A percentile compares a stretch with the other conserved stretches of the same genome.
phyloP scores from a whole-genome alignment of 805 yeast species.

The Metschnikowia santaceciliae region DNA sequence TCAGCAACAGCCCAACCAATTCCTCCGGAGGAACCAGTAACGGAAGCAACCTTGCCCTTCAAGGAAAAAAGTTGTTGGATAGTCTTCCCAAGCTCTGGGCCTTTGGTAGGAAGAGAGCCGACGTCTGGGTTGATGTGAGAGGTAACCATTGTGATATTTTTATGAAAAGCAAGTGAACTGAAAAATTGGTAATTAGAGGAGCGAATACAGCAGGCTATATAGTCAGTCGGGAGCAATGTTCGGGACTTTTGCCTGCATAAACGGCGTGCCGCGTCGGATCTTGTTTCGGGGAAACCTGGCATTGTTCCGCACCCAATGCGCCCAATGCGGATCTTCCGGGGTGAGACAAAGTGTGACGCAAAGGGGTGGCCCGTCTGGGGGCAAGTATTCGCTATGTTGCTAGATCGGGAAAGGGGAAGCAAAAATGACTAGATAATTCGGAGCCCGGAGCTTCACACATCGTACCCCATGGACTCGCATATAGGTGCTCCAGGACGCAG shows the following conservation, averaged over 20 bases:
- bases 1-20: conserved; percentile 80
- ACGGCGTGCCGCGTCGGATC: conserved; percentile 4
- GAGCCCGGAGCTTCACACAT: not conserved
- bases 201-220: conserved; percentile 1
- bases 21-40: conserved; percentile 84
- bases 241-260: conserved; percentile 3
- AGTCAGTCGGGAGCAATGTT: conserved; percentile 5
- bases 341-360: not conserved
- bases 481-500: not conserved
- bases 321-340: not conserved
- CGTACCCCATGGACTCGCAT: not conserved
- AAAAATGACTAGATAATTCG: not conserved
- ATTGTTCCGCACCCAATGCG: conserved; percentile 1
- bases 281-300: conserved; percentile 4
- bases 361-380: not conserved
- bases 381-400: not conserved
- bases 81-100: conserved; percentile 48
- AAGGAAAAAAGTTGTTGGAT: conserved; percentile 70
- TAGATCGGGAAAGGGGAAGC: not conserved
- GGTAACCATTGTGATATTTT: conserved; percentile 11
- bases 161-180: not conserved
- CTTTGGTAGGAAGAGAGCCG: conserved; percentile 38
- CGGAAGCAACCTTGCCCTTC: conserved; percentile 76
- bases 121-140: conserved; percentile 30
- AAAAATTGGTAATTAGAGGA: not conserved